Percentiles rank a stretch among this genome's conserved stretches.
phyloP scores from a whole-genome alignment of 257 asterid species.

The Solanum rostratum region DNA sequence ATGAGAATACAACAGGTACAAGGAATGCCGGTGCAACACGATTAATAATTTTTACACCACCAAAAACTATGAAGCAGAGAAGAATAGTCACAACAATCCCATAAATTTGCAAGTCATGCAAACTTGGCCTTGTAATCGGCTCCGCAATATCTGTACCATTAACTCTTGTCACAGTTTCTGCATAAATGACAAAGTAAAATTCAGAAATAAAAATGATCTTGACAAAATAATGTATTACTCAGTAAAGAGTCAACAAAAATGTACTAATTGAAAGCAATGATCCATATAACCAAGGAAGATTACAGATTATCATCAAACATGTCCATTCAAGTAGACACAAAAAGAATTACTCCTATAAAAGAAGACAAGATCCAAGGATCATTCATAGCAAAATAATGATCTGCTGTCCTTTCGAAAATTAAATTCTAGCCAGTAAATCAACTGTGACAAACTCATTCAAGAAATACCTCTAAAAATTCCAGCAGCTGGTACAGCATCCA shows the following conservation, averaged over 20 bases:
- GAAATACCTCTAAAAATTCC: constrained; percentile 83
- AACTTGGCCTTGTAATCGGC: constrained; percentile 83
- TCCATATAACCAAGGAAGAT: neutral
- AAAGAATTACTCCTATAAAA: neutral
- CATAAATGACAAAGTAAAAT: constrained; percentile 4
- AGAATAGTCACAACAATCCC: constrained; percentile 90
- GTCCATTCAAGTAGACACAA: neutral
- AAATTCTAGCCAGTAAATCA: neutral
- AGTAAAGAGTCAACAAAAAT: constrained; percentile 13
- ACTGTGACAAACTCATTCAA: neutral
- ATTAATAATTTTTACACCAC: constrained; percentile 97
- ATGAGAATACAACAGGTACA: constrained; percentile 74
- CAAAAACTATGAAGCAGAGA: constrained; percentile 94
- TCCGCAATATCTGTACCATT: constrained; percentile 72
- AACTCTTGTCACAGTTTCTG: constrained; percentile 66
- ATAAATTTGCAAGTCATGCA: constrained; percentile 94
- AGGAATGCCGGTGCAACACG: constrained; percentile 99
- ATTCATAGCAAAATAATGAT: neutral
- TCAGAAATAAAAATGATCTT: neutral
- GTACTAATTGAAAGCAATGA: neutral
- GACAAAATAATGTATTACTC: neutral
- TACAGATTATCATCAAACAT: neutral
- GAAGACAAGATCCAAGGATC: neutral
- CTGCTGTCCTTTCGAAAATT: neutral
- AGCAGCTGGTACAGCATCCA: constrained; percentile 87